Conservation (phyloP, 306 rosid species). For the Fagus crenata region DNA sequence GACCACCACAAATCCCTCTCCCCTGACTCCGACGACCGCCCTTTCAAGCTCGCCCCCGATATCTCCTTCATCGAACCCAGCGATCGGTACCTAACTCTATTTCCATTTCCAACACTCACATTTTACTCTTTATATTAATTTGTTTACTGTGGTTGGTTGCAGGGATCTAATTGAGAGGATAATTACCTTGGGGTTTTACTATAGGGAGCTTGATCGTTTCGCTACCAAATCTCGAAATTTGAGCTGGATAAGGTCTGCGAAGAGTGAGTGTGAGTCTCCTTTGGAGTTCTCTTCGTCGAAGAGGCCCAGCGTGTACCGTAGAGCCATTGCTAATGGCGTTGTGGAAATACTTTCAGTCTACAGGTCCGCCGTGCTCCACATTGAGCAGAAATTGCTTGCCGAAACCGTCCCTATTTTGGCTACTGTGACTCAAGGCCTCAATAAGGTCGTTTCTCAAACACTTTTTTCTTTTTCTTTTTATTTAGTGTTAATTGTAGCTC, state of each 20-base stretch:
- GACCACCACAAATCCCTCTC: conserved; percentile 48
- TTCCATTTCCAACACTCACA: conserved; percentile 1
- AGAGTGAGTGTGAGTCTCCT: conserved; percentile 39
- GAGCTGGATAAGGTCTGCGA: conserved; percentile 78
- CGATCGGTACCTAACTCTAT: conserved; percentile 53
- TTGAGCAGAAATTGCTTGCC: conserved; percentile 81
- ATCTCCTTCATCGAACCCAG: conserved; percentile 84
- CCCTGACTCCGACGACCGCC: conserved; percentile 62
- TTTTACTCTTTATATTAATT: not conserved
- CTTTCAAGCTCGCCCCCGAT: conserved; percentile 84
- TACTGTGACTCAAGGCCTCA: conserved; percentile 81
- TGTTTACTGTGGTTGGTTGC: conserved; percentile 24
- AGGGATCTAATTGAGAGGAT: conserved; percentile 89
- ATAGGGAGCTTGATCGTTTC: conserved; percentile 85
- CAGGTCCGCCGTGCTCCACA: conserved; percentile 78
- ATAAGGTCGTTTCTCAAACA: conserved; percentile 51
- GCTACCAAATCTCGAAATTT: conserved; percentile 75
- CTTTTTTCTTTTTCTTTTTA: conserved; percentile 7
- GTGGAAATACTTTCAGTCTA: conserved; percentile 83
- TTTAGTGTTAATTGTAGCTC: too few species aligned
- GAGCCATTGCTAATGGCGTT: conserved; percentile 90
- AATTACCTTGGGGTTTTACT: conserved; percentile 80
- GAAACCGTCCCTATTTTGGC: conserved; percentile 88
- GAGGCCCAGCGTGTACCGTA: conserved; percentile 77
- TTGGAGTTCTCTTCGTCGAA: conserved; percentile 32